Conservation (phyloP, 2,329 filamentous ascomycete species). For the Fusarium buxicola region DNA sequence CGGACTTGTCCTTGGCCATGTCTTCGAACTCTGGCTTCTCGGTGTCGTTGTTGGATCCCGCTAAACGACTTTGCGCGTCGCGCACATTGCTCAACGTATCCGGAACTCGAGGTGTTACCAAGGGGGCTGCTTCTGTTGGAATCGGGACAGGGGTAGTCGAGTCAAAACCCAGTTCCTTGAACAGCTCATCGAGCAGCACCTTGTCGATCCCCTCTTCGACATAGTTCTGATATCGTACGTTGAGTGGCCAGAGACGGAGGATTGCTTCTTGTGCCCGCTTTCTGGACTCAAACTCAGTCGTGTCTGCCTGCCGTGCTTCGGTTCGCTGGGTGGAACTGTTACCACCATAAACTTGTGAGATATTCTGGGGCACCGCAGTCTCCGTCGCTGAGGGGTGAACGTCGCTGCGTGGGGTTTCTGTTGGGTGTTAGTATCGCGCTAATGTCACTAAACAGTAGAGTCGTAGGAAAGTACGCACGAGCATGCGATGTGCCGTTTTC, state of each 20-base stretch:
- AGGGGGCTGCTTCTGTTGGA: background rate
- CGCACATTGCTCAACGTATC: background rate
- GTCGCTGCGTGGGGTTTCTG: constrained; percentile 23
- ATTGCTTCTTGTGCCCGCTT: constrained; percentile 76
- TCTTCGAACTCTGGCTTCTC: constrained; percentile 52
- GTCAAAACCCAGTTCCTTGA: constrained; percentile 74
- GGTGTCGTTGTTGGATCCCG: background rate
- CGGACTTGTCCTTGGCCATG: constrained; percentile 61
- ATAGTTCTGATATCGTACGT: constrained; percentile 79
- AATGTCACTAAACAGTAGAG: background rate
- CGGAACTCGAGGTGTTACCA: background rate
- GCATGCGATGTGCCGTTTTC: constrained; percentile 22
- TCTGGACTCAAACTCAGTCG: constrained; percentile 55
- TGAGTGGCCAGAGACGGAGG: constrained; percentile 70
- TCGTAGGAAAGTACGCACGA: constrained; percentile 11
- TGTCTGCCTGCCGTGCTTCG: background rate
- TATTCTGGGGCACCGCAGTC: background rate
- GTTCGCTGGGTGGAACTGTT: background rate
- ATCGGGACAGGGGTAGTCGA: constrained; percentile 36
- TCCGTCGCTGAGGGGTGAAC: background rate
- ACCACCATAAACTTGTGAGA: background rate
- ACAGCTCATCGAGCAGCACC: constrained; percentile 71
- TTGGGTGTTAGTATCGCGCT: constrained; percentile 14
- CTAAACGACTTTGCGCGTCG: background rate
- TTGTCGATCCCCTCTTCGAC: constrained; percentile 78